Conservation (phyloP, 306 rosid species). For the Begonia peltatifolia region DNA sequence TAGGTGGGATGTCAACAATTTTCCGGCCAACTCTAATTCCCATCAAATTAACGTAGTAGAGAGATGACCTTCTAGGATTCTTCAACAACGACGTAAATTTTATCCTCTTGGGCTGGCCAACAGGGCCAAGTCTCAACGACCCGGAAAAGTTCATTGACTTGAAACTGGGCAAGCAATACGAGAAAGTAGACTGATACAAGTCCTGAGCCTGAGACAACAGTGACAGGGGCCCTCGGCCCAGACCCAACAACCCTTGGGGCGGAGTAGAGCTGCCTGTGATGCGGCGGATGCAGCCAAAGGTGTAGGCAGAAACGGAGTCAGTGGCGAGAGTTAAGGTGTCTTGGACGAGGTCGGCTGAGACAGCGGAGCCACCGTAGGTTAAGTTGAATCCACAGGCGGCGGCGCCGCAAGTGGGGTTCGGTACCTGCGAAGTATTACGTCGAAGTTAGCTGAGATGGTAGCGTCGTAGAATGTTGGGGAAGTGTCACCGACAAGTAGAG, state of each 20-base stretch:
- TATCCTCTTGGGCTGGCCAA: constrained; percentile 63
- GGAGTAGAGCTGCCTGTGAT: constrained; percentile 57
- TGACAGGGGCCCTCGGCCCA: constrained; percentile 88
- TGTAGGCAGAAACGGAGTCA: constrained; percentile 45
- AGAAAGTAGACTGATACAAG: constrained; percentile 65
- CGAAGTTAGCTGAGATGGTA: not conserved
- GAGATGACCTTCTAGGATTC: constrained; percentile 78
- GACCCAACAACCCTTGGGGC: constrained; percentile 70
- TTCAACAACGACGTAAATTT: constrained; percentile 70
- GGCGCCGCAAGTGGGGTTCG: constrained; percentile 60
- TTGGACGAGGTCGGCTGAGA: constrained; percentile 53
- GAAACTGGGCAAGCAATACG: constrained; percentile 87
- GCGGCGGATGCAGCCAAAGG: constrained; percentile 70
- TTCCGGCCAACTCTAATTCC: constrained; percentile 66
- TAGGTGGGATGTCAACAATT: constrained; percentile 62
- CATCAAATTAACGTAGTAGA: constrained; percentile 55
- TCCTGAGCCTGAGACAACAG: constrained; percentile 59
- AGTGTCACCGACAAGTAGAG: too few relatives aligned
- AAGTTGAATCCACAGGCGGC: constrained; percentile 65
- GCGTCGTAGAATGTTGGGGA: not conserved
- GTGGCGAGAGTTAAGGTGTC: constrained; percentile 65
- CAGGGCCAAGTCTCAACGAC: constrained; percentile 76
- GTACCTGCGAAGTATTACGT: constrained; percentile 49
- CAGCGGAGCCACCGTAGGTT: constrained; percentile 63
- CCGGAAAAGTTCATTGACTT: constrained; percentile 62